Base-by-base conservation (phyloP, 768 basidiomycete genomes). In the Gloeostereum incarnatum region DNA sequence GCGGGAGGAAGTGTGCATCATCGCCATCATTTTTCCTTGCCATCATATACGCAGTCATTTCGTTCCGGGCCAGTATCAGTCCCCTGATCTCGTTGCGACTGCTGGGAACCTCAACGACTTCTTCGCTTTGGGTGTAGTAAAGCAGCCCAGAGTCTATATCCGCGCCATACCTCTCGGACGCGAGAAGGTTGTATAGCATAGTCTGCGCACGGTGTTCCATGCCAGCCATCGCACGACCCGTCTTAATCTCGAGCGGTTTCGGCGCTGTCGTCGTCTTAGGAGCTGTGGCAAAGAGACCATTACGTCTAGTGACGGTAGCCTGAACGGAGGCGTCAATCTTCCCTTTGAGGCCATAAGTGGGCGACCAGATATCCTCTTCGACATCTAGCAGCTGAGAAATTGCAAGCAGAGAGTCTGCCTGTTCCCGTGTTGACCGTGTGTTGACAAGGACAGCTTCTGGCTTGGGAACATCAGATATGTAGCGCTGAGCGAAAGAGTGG, bases 131-230 rank as follows among this genome's bases (percentile, higher is more conserved):
- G 1, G 93, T 93, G 55, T 99, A 99, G 52, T 89, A 97, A 22
- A 99, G 68, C 31, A 99, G 62, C 10, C 96, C 96, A 5, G 81
- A 76, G 1, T 78, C 71, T 6, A 96, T 78, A 16, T 82, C 73
- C 4, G 75, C 71, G 4, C 80, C 88, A 50, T 97, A 97, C n/a
- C 94, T 75, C 54, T 98, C 93, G 26, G 78, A 75, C 49, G 91
- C 77, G 1, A 99, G 69, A 4, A 98, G 65, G 1, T 91, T 94
- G 56, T 99, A 99, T 3, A 99, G 62, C 81, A 97, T 92, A 1
- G 96, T 99, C 59, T 99, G 96, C 0, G 96, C 96, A 25, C 96
- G 83, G 57, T 98, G 94, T 47, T 94, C 91, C 76, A 92, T 79
- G 0, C 77, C 81, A 5, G 68, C 63, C 6, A 73, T 63, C 0